Percentiles rank a stretch among this genome's conserved stretches.
Evolutionary conservation across 805 yeast species (phyloP).

Genomic region (Cyberlindnera saturnus): DNA sequence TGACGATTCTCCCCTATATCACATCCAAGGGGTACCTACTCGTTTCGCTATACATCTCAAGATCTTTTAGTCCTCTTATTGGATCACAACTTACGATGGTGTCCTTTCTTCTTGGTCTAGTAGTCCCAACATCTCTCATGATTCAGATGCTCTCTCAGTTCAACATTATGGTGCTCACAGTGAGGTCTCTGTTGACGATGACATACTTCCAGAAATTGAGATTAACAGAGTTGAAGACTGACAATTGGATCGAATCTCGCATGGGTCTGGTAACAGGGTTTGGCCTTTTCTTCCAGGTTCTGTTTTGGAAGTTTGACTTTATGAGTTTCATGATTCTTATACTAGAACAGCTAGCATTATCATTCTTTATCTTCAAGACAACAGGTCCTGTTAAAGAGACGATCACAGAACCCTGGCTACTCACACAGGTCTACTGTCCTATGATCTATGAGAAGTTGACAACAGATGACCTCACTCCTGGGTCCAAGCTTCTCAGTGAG

Average conservation of each 20-base stretch:
- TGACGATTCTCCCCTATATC: neutral
- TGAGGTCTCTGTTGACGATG: conserved; percentile 7
- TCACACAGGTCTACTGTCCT: conserved; percentile 14
- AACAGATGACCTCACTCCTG: neutral
- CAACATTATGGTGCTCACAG: conserved; percentile 5
- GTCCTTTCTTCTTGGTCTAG: conserved; percentile 6
- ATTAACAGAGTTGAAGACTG: conserved; percentile 8
- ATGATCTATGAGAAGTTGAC: conserved; percentile 1
- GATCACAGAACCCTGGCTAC: conserved; percentile 13
- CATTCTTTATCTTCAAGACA: conserved; percentile 10
- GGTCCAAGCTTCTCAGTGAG: neutral
- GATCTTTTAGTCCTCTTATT: conserved; percentile 5
- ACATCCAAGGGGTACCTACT: neutral
- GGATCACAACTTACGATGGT: conserved; percentile 9
- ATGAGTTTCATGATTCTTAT: conserved; percentile 9
- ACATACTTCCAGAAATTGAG: conserved; percentile 15
- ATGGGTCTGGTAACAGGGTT: conserved; percentile 14
- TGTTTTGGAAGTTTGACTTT: conserved; percentile 3
- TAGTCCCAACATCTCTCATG: conserved; percentile 2
- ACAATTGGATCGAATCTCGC: conserved; percentile 18
- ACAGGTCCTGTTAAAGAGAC: conserved; percentile 15
- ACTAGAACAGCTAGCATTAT: conserved; percentile 12
- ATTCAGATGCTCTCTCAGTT: conserved; percentile 5
- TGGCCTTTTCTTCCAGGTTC: conserved; percentile 9
- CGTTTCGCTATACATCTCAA: conserved; percentile 4